Evolutionary conservation across 768 basidiomycete genomes (phyloP).

Genomic region (Hygrocybe coccinea): DNA sequence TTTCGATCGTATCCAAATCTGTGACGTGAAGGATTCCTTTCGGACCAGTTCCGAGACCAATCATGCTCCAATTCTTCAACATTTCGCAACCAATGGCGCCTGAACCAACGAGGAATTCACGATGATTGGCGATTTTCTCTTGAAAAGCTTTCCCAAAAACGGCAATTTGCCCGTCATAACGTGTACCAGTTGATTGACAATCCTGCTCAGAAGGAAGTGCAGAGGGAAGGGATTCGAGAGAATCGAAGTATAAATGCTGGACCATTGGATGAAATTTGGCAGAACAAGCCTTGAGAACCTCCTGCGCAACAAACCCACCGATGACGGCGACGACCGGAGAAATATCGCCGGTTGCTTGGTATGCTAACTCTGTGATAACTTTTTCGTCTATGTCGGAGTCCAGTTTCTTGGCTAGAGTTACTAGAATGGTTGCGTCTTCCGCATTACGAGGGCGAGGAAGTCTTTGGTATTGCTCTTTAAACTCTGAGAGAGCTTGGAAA

Average conservation of each 20-base stretch:
- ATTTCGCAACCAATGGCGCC: conserved; percentile 99
- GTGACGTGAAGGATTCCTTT: conserved; percentile 87
- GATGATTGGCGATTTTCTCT: conserved; percentile 79
- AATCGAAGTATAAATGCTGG: conserved; percentile 95
- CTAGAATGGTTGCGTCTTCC: conserved; percentile 69
- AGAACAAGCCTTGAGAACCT: conserved; percentile 93
- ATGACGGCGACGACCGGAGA: conserved; percentile 89
- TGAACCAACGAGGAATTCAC: conserved; percentile 96
- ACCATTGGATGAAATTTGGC: conserved; percentile 97
- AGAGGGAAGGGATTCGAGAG: conserved; percentile 86
- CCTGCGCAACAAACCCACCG: conserved; percentile 97
- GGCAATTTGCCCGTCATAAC: conserved; percentile 93
- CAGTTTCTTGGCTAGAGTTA: conserved; percentile 74
- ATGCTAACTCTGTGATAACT: conserved; percentile 76
- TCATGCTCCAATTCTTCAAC: conserved; percentile 99
- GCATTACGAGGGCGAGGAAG: conserved; percentile 80
- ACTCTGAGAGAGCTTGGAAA: conserved; percentile 89
- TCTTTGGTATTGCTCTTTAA: conserved; percentile 55
- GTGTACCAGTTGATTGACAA: conserved; percentile 70
- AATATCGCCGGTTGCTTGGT: conserved; percentile 87
- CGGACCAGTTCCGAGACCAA: conserved; percentile 81
- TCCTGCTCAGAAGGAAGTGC: conserved; percentile 75
- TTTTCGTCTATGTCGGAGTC: conserved; percentile 76
- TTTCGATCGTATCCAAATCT: conserved; percentile 98
- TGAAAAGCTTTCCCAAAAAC: conserved; percentile 95